A percentile compares a stretch with the other conserved stretches of the same genome.
Conservation (phyloP, 2,329 filamentous ascomycete genomes). For the Plectosphaerella cucumerina region DNA sequence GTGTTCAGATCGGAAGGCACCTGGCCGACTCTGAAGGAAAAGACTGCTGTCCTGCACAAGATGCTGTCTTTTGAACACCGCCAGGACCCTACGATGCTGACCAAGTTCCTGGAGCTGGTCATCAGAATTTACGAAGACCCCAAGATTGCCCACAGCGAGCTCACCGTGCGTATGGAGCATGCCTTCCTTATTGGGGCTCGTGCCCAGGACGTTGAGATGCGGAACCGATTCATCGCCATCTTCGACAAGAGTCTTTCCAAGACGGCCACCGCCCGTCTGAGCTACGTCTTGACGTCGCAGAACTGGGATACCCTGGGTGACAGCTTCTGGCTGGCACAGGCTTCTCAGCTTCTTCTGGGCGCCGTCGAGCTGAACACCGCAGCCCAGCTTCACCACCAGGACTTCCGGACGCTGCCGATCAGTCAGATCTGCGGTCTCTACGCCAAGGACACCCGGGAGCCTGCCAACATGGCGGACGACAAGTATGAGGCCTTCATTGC, state of each 20-base stretch:
- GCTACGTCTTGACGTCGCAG: slow-evolving; percentile 84
- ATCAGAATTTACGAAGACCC: slow-evolving; percentile 98
- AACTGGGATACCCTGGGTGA: slow-evolving; percentile 96
- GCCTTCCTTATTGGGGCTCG: slow-evolving; percentile 94
- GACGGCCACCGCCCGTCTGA: slow-evolving; percentile 80
- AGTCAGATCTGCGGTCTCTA: slow-evolving; percentile 72
- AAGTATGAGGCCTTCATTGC: slow-evolving; percentile 76
- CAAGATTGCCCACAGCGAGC: slow-evolving; percentile 88
- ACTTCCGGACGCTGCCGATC: slow-evolving; percentile 74
- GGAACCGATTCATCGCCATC: slow-evolving; percentile 92
- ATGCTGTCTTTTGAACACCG: slow-evolving; percentile 95
- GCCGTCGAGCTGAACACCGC: slow-evolving; percentile 81
- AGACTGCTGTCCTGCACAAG: slow-evolving; percentile 97
- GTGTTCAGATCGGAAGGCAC: slow-evolving; percentile 93
- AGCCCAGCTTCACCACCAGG: slow-evolving; percentile 74
- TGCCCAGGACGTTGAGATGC: slow-evolving; percentile 92
- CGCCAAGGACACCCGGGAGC: slow-evolving; percentile 60
- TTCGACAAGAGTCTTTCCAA: slow-evolving; percentile 95
- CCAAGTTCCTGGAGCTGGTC: slow-evolving; percentile 91
- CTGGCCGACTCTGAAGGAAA: slow-evolving; percentile 96
- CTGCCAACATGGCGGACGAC: slow-evolving; percentile 72
- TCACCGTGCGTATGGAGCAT: slow-evolving; percentile 96
- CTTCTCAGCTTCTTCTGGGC: slow-evolving; percentile 86
- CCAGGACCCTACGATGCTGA: slow-evolving; percentile 76
- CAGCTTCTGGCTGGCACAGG: slow-evolving; percentile 95